Base-by-base conservation (phyloP, 2,329 filamentous ascomycete genomes). In the Phyllachora maydis region DNA sequence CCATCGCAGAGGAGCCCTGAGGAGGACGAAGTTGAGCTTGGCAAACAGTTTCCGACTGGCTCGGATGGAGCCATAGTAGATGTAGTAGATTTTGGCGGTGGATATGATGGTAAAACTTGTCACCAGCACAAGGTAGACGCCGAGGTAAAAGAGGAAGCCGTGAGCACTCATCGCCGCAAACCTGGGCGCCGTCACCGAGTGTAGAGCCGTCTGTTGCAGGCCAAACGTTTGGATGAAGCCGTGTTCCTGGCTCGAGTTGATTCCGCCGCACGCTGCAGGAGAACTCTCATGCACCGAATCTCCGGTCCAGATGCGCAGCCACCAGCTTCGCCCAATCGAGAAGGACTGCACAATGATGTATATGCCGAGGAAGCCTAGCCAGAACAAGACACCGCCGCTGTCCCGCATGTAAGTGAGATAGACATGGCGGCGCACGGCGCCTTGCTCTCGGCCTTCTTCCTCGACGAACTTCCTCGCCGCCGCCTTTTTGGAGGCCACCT, bases 1-100 rank as follows among this genome's bases (percentile, higher is more conserved):
- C 73, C 75, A 82, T 30, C 75, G 56, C n/a, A 83, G 52, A 2
- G 74, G 76, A 5, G 76, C 69, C 11, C 72, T 63, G 4, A 85
- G 53, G 8, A 85, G 58, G 1, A 65, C 56, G 32, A 64, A 67
- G 20, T 71, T 65, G 31, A 82, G 59, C 24, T 59, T 59, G 12
- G 65, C 56, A 32, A 82, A 85, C 4, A 83, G 52, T 21, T 49
- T 49, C 18, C 65, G 56, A n/a, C 74, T 81, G 3, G 75, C 75
- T 28, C 56, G 59, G 33, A 82, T 55, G 8, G 73, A 73, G 22
- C 71, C 68, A 6, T 51, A 34, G 35, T 69, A 76, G 4, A 74
- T 51, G 40, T 65, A 66, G 28, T 59, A 60, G 43, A 67, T 81
- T 28, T 66, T 58, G 4, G 64, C 27, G 0, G 69, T 69, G 3